These are phyloP conservation scores for Tylopilus plumbeoviolaceoides DNA, from an alignment of 768 basidiomycete species.

Conservation along the genomic window DNA sequence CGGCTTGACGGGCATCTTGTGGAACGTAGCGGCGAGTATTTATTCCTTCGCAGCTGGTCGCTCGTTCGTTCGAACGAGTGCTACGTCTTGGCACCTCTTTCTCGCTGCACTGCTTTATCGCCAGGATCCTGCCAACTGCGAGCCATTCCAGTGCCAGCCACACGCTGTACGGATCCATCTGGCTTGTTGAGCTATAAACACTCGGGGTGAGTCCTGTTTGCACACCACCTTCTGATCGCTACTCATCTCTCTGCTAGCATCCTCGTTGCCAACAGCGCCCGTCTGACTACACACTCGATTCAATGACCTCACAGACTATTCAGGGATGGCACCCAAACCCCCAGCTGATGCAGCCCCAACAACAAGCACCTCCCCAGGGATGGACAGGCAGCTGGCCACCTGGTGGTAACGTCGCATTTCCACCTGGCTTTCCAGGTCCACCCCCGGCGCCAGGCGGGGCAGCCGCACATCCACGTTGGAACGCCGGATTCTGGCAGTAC, in stretches of 20 bases:
- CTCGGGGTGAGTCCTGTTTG: constrained; percentile 1
- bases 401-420: constrained; percentile 23
- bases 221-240: not conserved
- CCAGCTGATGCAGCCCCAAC: constrained; percentile 28
- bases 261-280: not conserved
- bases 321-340: constrained; percentile 34
- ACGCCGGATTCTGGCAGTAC: constrained; percentile 48
- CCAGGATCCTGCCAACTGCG: not conserved
- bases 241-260: not conserved
- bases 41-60: constrained; percentile 5
- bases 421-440: constrained; percentile 37
- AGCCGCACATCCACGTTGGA: constrained; percentile 44
- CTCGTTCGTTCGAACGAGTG: not conserved
- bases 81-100: not conserved
- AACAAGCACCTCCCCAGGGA: constrained; percentile 24
- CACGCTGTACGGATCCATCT: constrained; percentile 1
- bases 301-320: constrained; percentile 22
- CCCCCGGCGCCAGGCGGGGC: constrained; percentile 56
- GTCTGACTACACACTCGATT: not conserved
- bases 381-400: constrained; percentile 39
- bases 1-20: constrained; percentile 20
- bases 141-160: not conserved
- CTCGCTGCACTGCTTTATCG: constrained; percentile 1
- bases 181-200: not conserved
- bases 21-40: constrained; percentile 2